These are phyloP conservation scores for Fusarium sp. DNA, from an alignment of 2,329 filamentous ascomycete species.

Conservation along the genomic window DNA sequence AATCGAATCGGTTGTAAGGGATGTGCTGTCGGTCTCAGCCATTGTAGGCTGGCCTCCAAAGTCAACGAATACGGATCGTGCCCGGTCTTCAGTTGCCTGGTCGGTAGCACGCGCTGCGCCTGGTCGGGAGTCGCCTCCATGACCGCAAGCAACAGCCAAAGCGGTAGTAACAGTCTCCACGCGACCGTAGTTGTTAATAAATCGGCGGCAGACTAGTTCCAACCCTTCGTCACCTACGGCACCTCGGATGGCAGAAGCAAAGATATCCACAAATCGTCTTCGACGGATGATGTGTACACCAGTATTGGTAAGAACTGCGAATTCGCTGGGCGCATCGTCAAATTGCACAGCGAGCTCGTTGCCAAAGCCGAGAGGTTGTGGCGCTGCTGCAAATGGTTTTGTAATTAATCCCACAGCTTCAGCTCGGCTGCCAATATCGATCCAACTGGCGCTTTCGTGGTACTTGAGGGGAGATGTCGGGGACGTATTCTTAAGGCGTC, in stretches of 20 bases:
- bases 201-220: slow-evolving; percentile 85
- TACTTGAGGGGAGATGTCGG: slow-evolving; percentile 71
- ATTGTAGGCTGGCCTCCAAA: slow-evolving; percentile 90
- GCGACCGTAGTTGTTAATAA: slow-evolving; percentile 88
- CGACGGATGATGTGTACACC: slow-evolving; percentile 90
- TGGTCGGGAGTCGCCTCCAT: slow-evolving; percentile 81
- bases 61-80: slow-evolving; percentile 90
- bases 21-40: slow-evolving; percentile 81
- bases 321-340: slow-evolving; percentile 83
- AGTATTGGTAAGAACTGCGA: slow-evolving; percentile 91
- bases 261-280: slow-evolving; percentile 89
- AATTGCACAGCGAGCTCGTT: slow-evolving; percentile 98
- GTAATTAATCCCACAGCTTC: slow-evolving; percentile 86
- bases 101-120: slow-evolving; percentile 85
- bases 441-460: slow-evolving; percentile 84
- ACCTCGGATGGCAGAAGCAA: slow-evolving; percentile 84
- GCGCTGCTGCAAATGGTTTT: slow-evolving; percentile 77
- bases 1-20: slow-evolving; percentile 84
- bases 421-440: slow-evolving; percentile 79
- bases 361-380: slow-evolving; percentile 83
- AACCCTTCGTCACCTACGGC: slow-evolving; percentile 83
- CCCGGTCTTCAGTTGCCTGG: slow-evolving; percentile 86
- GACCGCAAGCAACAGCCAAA: slow-evolving; percentile 93
- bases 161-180: slow-evolving; percentile 92
- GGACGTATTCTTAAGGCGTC: slow-evolving; percentile 78